Conservation (phyloP, 495 filamentous ascomycete species). For the Trypethelium eluteriae region DNA sequence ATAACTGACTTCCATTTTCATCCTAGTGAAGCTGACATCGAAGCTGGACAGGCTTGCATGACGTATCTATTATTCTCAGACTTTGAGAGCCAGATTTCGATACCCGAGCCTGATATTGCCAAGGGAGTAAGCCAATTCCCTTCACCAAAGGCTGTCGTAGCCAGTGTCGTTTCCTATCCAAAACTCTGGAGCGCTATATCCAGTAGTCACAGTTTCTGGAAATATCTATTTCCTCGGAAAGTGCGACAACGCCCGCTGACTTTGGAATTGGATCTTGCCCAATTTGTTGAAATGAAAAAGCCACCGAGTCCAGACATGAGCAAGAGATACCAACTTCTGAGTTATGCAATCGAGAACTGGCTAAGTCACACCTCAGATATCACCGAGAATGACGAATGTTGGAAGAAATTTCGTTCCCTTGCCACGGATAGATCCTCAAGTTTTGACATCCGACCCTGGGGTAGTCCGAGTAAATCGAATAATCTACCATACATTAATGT, state of each 20-base stretch:
- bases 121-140: not conserved
- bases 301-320: not conserved
- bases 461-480: not conserved
- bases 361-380: not conserved
- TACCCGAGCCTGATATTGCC: not conserved
- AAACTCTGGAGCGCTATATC: not conserved
- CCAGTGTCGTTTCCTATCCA: not conserved
- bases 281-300: not conserved
- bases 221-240: not conserved
- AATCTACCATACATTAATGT: not conserved
- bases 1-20: not conserved
- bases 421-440: not conserved
- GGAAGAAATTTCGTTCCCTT: not conserved
- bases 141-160: not conserved
- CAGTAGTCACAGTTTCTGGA: not conserved
- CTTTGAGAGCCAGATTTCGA: conserved; percentile 21
- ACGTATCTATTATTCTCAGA: conserved; percentile 27
- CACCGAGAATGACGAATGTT: not conserved
- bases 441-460: not conserved
- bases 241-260: not conserved
- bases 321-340: not conserved
- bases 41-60: conserved; percentile 19
- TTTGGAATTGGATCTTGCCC: not conserved
- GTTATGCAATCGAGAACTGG: not conserved
- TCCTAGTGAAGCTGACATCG: conserved; percentile 10